Evolutionary conservation across 2,329 filamentous ascomycete species (phyloP).

Genomic region (Aspergillus clavatus): DNA sequence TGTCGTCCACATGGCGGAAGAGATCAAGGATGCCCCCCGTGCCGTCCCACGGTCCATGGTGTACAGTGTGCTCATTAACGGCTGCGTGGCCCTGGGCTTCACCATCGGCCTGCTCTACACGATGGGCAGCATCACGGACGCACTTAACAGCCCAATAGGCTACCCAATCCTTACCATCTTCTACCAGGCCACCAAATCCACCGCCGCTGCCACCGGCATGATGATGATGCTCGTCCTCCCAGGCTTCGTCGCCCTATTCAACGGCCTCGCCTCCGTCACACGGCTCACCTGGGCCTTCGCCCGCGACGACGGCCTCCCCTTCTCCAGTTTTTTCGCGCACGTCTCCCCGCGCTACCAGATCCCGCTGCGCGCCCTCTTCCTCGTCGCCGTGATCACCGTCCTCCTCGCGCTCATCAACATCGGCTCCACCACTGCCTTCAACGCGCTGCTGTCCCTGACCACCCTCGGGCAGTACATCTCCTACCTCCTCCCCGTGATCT

Average conservation of each 20-base stretch:
- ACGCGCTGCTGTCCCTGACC: slow-evolving; percentile 49
- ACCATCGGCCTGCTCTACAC: slow-evolving; percentile 42
- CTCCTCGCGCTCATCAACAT: slow-evolving; percentile 45
- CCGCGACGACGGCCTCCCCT: slow-evolving; percentile 41
- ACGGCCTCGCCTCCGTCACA: slow-evolving; percentile 31
- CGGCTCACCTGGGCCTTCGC: slow-evolving; percentile 43
- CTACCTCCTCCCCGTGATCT: slow-evolving; percentile 45
- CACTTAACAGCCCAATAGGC: slow-evolving; percentile 38
- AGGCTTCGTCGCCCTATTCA: slow-evolving; percentile 24
- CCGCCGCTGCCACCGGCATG: slow-evolving; percentile 40
- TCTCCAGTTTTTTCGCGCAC: slow-evolving; percentile 22
- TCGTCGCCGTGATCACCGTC: slow-evolving; percentile 22
- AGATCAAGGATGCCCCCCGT: slow-evolving; percentile 44
- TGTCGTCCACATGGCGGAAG: slow-evolving; percentile 42
- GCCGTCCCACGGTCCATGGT: slow-evolving; percentile 47
- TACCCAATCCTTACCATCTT: slow-evolving; percentile 51
- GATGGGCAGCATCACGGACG: slow-evolving; percentile 36
- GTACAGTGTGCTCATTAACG: slow-evolving; percentile 44
- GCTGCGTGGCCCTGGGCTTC: slow-evolving; percentile 42
- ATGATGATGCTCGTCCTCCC: slow-evolving; percentile 32
- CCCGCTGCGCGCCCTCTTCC: slow-evolving; percentile 35
- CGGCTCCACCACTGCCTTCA: slow-evolving; percentile 47
- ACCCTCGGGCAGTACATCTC: slow-evolving; percentile 47
- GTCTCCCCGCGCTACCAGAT: slow-evolving; percentile 35
- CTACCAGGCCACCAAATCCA: slow-evolving; percentile 42